phyloP scores from a whole-genome alignment of 192 early-diverging fungal species.

The Podila epicladia region DNA sequence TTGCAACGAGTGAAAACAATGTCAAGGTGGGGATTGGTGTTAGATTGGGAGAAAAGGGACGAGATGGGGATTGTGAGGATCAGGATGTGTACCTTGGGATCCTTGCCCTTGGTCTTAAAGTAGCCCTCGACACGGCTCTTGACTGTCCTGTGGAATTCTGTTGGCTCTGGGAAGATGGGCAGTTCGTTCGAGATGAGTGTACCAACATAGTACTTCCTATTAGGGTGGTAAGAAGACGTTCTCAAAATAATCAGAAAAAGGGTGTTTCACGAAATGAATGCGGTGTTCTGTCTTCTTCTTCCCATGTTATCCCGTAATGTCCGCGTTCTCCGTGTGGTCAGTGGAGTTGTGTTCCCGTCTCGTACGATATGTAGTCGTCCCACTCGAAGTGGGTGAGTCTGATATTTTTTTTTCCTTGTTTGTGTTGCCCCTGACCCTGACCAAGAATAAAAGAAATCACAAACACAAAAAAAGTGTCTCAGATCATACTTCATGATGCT shows the following conservation, averaged over 20 bases:
- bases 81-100: constrained; percentile 54
- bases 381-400: no score
- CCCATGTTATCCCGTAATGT: no score
- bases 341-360: no score
- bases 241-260: not conserved
- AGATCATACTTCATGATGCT: constrained; percentile 49
- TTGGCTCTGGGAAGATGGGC: constrained; percentile 60
- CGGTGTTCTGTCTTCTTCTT: no score
- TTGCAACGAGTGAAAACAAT: not conserved
- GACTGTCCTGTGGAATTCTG: constrained; percentile 55
- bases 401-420: no score
- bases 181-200: constrained; percentile 54
- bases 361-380: no score
- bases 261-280: not conserved
- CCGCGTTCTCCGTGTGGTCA: no score
- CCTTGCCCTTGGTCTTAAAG: constrained; percentile 53
- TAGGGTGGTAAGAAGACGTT: not conserved
- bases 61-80: not conserved
- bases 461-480: no score
- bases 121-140: constrained; percentile 61
- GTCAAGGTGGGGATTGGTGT: no score
- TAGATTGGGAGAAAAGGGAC: not conserved
- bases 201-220: constrained; percentile 60
- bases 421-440: not conserved
- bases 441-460: not conserved